Evolutionary conservation across 2,329 filamentous ascomycete species (phyloP), one percentile per base, ranked within the genome.

Genomic region (Trichoderma semiorbis): DNA sequence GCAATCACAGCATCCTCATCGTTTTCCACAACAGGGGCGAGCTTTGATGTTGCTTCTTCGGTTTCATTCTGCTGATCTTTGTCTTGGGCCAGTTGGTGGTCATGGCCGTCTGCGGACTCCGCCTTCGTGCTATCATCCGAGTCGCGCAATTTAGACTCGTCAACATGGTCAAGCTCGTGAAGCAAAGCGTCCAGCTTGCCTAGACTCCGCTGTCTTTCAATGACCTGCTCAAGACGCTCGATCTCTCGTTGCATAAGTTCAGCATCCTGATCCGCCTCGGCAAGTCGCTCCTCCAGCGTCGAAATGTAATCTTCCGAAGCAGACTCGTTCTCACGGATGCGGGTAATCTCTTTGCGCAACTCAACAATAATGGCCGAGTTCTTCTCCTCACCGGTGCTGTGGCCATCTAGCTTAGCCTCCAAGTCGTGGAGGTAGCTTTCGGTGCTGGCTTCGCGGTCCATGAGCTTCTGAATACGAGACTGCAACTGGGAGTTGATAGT

Each of bases 201-300:
- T 4, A 99, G 89, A 79, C 95, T 98, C 72, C 96, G 89, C 81
- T 99, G 96, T 63, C 97, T 93, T 81, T 98, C 95, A 66, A 99
- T 90, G 8, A 99, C 94, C 80, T 97, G 93, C 81, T 98, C 96
- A 14, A 99, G 86, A 39, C 95, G 90, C 78, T 98, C 93, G 74
- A 99, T 93, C 78, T 99, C 96, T 43, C 95, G 93, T 80, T 97
- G 94, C 95, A 99, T 98, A 73, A 98, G 85, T 80, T 98, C 96
- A 74, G 93, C 90, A 79, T 99, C 96, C 80, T 98, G 95, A 78
- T 99, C 96, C 3, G 95, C 92, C 81, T 99, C 96, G 0, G 96
- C 96, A 10, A 99, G 88, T 26, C 95, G 92, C 83, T 98, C 96
- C 80, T 99, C 96, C 12, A 99, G 85, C 0, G 95, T 98, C 1